These are phyloP conservation scores for Fraxinus sp. DNA, from an alignment of 305 asterid genomes.

Conservation along the genomic window DNA sequence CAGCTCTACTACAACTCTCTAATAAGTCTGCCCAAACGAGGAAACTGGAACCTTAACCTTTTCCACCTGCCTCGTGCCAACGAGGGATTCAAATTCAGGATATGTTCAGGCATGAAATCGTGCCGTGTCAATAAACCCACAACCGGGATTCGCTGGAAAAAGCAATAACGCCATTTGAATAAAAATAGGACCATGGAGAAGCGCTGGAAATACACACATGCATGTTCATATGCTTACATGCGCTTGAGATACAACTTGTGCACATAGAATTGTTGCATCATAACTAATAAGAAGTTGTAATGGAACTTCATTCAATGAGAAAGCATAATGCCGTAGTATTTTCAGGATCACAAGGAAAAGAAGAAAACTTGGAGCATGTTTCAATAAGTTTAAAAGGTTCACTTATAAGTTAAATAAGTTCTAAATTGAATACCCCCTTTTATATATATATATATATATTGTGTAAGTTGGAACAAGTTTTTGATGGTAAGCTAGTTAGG, in stretches of 20 bases:
- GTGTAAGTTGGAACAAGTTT: neutral
- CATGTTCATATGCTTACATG: neutral
- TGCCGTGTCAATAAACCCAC: constrained; percentile 91
- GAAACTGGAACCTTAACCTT: constrained; percentile 60
- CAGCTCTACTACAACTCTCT: neutral
- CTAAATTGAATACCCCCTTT: too few species aligned
- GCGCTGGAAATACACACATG: neutral
- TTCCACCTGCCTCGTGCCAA: constrained; percentile 55
- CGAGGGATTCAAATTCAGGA: constrained; percentile 58
- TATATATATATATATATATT: too few species aligned
- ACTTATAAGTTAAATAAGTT: neutral
- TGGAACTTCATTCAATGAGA: neutral
- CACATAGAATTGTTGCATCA: neutral
- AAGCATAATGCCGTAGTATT: neutral
- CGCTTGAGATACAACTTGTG: neutral
- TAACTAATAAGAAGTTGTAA: neutral
- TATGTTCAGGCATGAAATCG: constrained; percentile 81
- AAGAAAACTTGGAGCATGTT: neutral
- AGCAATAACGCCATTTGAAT: neutral
- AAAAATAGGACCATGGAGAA: neutral
- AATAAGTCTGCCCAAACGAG: constrained; percentile 36
- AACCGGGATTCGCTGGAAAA: constrained; percentile 68
- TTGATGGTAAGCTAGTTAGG: neutral
- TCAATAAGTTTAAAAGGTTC: neutral
- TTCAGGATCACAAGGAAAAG: neutral